Base-by-base conservation (phyloP, 2,329 filamentous ascomycete genomes). In the Stachybotrys chartarum region DNA sequence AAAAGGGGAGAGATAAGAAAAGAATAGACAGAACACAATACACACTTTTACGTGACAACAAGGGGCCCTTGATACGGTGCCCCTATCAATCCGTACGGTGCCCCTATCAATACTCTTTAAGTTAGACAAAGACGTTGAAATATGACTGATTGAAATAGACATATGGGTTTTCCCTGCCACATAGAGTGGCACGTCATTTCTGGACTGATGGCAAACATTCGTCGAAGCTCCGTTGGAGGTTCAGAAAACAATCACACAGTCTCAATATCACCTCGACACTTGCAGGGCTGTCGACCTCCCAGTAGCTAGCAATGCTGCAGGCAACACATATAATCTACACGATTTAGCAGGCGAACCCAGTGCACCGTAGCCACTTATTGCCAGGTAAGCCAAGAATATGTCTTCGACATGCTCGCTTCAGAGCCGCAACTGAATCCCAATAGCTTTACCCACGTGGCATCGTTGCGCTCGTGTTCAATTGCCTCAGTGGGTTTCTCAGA, bases 101-200 rank as follows among this genome's bases (percentile, higher is more conserved):
- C n/a, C n/a, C n/a, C n/a, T n/a, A n/a, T n/a, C n/a, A n/a, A n/a
- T n/a, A n/a, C n/a, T n/a, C n/a, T n/a, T n/a, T n/a, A n/a, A n/a
- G n/a, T n/a, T n/a, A n/a, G n/a, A n/a, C n/a, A n/a, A n/a, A n/a
- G n/a, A n/a, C n/a, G n/a, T n/a, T n/a, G n/a, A n/a, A n/a, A n/a
- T n/a, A n/a, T n/a, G n/a, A n/a, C n/a, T n/a, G n/a, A n/a, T n/a
- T n/a, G n/a, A n/a, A n/a, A 39, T 12, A 39, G 35, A 12, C 12
- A 12, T 39, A 24, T 88, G 85, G 85, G 69, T 88, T 5, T 88
- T 91, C 73, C 88, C 70, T 92, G 88, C 70, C 89, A 93, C 67
- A 86, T 92, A 54, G 87, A 90, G 65, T 93, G 87, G 87, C 87
- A 91, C 66, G 50, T 52, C 5, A 16, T 42, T 17, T 42, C 35